Base-by-base conservation (phyloP, 2,329 filamentous ascomycete species). In the Diplodia corticola region DNA sequence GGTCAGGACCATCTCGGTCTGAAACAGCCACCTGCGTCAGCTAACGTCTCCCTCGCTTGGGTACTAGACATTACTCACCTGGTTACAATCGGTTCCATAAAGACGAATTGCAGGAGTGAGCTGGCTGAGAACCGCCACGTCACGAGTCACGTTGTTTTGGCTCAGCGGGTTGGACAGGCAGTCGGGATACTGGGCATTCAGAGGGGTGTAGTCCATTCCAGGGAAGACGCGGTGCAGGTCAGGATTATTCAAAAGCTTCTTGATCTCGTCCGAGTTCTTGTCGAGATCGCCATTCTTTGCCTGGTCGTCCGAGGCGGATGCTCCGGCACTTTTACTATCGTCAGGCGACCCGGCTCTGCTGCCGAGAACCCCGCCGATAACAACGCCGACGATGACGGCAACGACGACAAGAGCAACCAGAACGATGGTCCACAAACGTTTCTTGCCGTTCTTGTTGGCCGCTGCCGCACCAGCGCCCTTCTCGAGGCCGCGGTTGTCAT, bases 51-150 rank as follows among this genome's bases (percentile, higher is more conserved):
- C 44, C 13, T n/a, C n/a, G 24, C n/a, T 49, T 20, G 2, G 12
- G n/a, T 49, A 5, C 22, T 9, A 48, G 20, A 37, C 57, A 49
- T 3, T 48, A 12, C 57, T 49, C 35, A 61, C 57, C 79, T 98
- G 94, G 78, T 97, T 97, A 84, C 94, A 98, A 80, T 98, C 94
- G 13, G 92, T 98, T 59, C 94, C 94, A 76, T 98, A 98, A 0
- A 97, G 83, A 7, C 94, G 89, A 55, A 98, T 86, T 3, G 88
- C 89, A 75, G 96, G 93, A 67, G 93, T 97, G 50, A 98, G 83
- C 76, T 97, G 93, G 13, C 91, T 93, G 61, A 98, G 87, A 10
- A 97, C 89, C 1, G 95, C 94, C 67, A 97, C 82, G 75, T 98
- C 94, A 63, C 92, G 88, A 0, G 95, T 98, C 70, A 98, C 84